Base-by-base conservation (phyloP, 495 filamentous ascomycete species). In the Pyrenula aspistea region DNA sequence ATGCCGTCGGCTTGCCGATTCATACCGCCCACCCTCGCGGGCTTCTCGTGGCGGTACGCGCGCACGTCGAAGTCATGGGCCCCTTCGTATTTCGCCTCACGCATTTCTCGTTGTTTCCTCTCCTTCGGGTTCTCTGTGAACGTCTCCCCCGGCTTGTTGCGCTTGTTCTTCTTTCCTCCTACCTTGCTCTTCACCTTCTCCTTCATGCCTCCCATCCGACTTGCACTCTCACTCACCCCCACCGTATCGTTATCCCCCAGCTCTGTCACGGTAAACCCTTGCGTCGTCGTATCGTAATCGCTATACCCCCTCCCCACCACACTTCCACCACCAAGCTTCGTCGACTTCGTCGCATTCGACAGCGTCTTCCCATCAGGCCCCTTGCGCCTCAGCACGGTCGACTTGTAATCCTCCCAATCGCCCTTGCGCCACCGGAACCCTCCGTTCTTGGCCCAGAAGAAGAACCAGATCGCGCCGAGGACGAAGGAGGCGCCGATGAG, bases 391-490 rank as follows among this genome's bases (percentile, higher is more conserved):
- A 97, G 73, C 11, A 98, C 94, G 0, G 94, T 96, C 2, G 86
- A 87, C 67, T 96, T 96, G 81, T 98, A 98, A 61, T 98, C 93
- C 0, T 95, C 91, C 93, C 93, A 98, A 70, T 98, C 93, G 53
- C 81, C 75, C 56, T 89, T 73, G 19, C 77, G 78, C 77, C 87
- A 98, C 57, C 84, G 70, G 73, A 96, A 96, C 1, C 93, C 94
- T 62, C 92, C 94, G 65, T 96, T 93, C 71, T 87, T 90, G 55
- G 91, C 90, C 87, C 87, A 94, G 80, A 97, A 95, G 78, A 97
- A 98, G 74, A 97, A 95, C 93, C 93, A 98, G 59, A 96, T 87
- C 21, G 71, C 76, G 0, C 77, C 81, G 21, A 91, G 58, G 25
- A 91, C 89, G 67, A 97, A 86, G 20, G 72, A 82, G 2, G 81